These are phyloP conservation scores for Limonium bicolor DNA, from an alignment of 148 eudicot genomes.

Conservation along the genomic window DNA sequence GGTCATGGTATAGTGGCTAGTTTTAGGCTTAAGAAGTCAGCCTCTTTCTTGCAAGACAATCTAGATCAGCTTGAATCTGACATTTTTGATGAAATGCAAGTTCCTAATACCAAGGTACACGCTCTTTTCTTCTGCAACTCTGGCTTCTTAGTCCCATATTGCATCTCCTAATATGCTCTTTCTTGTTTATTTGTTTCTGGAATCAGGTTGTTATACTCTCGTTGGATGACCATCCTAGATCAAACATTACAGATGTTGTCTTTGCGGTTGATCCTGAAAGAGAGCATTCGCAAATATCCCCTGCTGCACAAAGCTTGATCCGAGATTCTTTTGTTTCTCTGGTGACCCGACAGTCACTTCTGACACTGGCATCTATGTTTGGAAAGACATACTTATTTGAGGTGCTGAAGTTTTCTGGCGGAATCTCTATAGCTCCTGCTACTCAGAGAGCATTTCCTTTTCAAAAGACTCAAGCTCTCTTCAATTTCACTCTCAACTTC, in stretches of 20 bases:
- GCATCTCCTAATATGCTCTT: too few relatives aligned
- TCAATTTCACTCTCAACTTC: conserved; percentile 80
- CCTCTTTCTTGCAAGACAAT: conserved; percentile 46
- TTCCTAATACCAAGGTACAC: conserved; percentile 45
- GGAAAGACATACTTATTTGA: conserved; percentile 69
- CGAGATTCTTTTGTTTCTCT: conserved; percentile 36
- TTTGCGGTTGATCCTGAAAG: conserved; percentile 62
- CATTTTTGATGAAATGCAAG: conserved; percentile 56
- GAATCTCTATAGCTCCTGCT: conserved; percentile 57
- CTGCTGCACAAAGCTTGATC: conserved; percentile 52
- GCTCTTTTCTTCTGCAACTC: too few relatives aligned
- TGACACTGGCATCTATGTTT: conserved; percentile 42
- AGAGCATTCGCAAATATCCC: conserved; percentile 24
- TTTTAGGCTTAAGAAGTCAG: conserved; percentile 52
- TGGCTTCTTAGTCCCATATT: too few relatives aligned
- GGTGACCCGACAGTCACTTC: conserved; percentile 27
- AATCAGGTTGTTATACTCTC: conserved; percentile 60
- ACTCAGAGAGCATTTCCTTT: conserved; percentile 63
- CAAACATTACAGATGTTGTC: conserved; percentile 48
- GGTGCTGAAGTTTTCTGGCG: conserved; percentile 78
- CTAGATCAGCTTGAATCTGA: conserved; percentile 40
- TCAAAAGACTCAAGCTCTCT: conserved; percentile 59
- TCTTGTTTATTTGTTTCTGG: too few relatives aligned
- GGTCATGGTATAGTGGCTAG: conserved; percentile 76
- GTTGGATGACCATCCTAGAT: conserved; percentile 26